Conservation (phyloP, 805 yeast genomes). For the Tetrapisispora namnaoensis region DNA sequence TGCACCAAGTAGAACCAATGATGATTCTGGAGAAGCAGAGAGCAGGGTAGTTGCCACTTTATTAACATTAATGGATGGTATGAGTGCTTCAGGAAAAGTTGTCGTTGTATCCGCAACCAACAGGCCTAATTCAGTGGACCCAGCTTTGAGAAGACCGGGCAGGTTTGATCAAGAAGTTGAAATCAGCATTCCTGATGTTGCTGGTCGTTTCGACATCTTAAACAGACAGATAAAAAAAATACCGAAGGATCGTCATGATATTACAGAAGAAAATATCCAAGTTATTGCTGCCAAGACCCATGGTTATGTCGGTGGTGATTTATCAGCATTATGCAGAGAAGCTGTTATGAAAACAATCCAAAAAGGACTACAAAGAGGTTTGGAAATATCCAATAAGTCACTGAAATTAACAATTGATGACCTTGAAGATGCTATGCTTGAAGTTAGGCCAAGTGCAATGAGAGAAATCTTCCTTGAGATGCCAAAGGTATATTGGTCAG, state of each 20-base stretch:
- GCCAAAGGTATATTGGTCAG: constrained; percentile 89
- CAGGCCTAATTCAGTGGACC: constrained; percentile 57
- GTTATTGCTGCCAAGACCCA: constrained; percentile 70
- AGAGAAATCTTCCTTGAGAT: constrained; percentile 87
- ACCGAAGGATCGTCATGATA: constrained; percentile 36
- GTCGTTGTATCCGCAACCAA: constrained; percentile 70
- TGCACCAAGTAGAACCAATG: constrained; percentile 75
- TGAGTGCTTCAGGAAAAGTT: constrained; percentile 53
- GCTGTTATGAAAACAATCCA: constrained; percentile 77
- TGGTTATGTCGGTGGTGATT: constrained; percentile 96
- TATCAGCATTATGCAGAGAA: constrained; percentile 79
- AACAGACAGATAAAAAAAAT: constrained; percentile 44
- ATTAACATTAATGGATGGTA: constrained; percentile 70
- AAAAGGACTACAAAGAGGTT: constrained; percentile 36
- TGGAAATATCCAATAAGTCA: constrained; percentile 21
- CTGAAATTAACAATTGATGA: constrained; percentile 46
- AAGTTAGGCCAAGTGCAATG: constrained; percentile 95
- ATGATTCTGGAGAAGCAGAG: constrained; percentile 86
- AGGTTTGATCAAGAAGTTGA: constrained; percentile 85
- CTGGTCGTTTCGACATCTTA: constrained; percentile 67
- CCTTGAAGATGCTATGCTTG: constrained; percentile 60
- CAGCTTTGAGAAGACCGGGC: constrained; percentile 76
- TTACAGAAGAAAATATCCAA: constrained; percentile 48
- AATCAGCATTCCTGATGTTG: constrained; percentile 84
- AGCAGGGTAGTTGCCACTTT: constrained; percentile 84